phyloP scores from a whole-genome alignment of 495 filamentous ascomycete species.

The Penicillium silybi region DNA sequence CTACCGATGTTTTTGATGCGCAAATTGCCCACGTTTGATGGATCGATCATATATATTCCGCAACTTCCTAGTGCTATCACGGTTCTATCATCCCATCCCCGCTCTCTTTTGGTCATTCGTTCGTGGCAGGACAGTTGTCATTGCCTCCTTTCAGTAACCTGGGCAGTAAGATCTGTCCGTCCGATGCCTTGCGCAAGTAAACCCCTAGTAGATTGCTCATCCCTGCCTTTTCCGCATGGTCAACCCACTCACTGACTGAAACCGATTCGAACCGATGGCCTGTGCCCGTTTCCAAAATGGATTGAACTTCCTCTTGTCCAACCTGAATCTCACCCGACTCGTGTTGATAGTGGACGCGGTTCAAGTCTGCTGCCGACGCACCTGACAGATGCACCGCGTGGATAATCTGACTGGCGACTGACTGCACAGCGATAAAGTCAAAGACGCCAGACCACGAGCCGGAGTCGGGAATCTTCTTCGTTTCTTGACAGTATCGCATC shows the following conservation, averaged over 20 bases:
- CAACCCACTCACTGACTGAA: slow-evolving; percentile 15
- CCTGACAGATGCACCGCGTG: slow-evolving; percentile 8
- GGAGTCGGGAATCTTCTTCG: slow-evolving; percentile 14
- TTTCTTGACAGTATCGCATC: slow-evolving; percentile 16
- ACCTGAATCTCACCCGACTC: slow-evolving; percentile 21
- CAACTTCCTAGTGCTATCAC: not conserved
- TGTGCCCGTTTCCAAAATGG: slow-evolving; percentile 11
- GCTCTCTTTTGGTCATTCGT: too few relatives aligned
- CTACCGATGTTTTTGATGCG: too few relatives aligned
- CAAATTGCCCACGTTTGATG: too few relatives aligned
- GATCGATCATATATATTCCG: too few relatives aligned
- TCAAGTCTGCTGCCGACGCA: not conserved
- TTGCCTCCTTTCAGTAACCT: slow-evolving; percentile 12
- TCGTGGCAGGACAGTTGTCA: not conserved
- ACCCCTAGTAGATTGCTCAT: slow-evolving; percentile 19
- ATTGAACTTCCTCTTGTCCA: slow-evolving; percentile 11
- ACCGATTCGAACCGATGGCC: slow-evolving; percentile 11
- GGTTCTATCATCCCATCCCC: too few relatives aligned
- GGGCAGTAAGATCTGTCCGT: slow-evolving; percentile 17
- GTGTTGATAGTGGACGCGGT: not conserved
- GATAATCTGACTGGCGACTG: slow-evolving; percentile 15
- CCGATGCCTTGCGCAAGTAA: slow-evolving; percentile 16
- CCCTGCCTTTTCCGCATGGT: slow-evolving; percentile 16
- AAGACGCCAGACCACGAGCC: slow-evolving; percentile 18
- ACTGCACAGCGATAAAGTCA: slow-evolving; percentile 25